These are phyloP conservation scores for Benincasa hispida DNA, from an alignment of 306 rosid genomes.

Conservation along the genomic window DNA sequence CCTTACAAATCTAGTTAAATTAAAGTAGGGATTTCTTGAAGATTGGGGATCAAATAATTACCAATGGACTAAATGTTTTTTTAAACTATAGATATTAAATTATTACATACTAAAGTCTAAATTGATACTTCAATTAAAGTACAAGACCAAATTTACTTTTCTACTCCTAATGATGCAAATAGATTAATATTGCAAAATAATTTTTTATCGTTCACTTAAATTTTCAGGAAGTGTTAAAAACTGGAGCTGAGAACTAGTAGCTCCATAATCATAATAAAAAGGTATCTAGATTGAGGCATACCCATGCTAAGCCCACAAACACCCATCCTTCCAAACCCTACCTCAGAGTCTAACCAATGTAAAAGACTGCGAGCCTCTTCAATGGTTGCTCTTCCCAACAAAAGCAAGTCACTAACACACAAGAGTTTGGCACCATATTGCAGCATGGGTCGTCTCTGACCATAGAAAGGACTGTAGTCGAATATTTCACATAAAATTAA, in stretches of 20 bases:
- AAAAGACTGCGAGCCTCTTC: conserved; percentile 92
- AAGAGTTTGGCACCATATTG: conserved; percentile 87
- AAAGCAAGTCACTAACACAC: conserved; percentile 95
- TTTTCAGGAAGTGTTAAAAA: background rate
- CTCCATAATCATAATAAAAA: background rate
- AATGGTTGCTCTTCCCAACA: conserved; percentile 91
- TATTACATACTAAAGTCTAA: background rate
- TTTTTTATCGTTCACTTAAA: background rate
- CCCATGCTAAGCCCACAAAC: conserved; percentile 99
- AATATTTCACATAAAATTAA: conserved; percentile 7
- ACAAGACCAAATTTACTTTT: background rate
- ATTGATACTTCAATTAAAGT: background rate
- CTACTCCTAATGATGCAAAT: background rate
- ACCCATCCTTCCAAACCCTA: conserved; percentile 89
- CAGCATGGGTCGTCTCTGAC: conserved; percentile 83
- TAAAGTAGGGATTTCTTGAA: background rate
- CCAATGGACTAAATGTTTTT: background rate
- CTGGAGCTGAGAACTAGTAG: background rate
- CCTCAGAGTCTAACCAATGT: conserved; percentile 82
- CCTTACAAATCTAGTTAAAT: no score
- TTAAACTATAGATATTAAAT: background rate
- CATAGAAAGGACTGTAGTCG: conserved; percentile 84
- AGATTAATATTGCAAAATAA: background rate
- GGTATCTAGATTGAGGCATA: conserved; percentile 27
- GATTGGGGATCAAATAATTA: background rate